Base-by-base conservation (phyloP, 352 stramenopile species). In the Phytophthora sojae region DNA sequence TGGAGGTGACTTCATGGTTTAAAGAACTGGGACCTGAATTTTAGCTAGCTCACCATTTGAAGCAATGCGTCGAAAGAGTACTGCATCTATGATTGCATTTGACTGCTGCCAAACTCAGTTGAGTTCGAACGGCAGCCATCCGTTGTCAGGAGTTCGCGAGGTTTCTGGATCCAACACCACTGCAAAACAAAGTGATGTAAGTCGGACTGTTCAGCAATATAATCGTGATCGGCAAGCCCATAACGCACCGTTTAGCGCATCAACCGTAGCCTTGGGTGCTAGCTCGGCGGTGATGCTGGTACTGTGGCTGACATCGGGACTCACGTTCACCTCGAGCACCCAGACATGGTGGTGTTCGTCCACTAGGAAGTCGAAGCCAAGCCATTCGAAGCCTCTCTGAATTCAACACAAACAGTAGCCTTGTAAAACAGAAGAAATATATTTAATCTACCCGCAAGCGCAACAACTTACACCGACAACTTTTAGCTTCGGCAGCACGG, bases 241-340 rank as follows among this genome's bases (percentile, higher is more conserved):
- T n/a, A 53, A 51, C 73, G 47, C 78, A 93, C 87, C 30, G 29
- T 88, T 75, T 0, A 95, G 64, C 0, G 80, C 61, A 14, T 91
- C 81, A 25, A 39, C 49, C 2, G 86, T 94, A 6, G 88, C 86
- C 37, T 67, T 63, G 6, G 88, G 78, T 23, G 85, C 88, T 8
- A 95, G 50, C 5, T 75, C 63, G 15, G 76, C 77, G 0, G 85
- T 94, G 26, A 93, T 71, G 5, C 26, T 23, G 0, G 86, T 93
- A 61, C 87, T 95, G 64, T 94, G 87, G 69, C 87, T 96, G 9
- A 96, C 80, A 61, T 97, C 91, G 0, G 91, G 91, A 68, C 87
- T 96, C 6, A 97, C 88, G 61, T 97, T 97, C 17, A 96, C 91
- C 52, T 97, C 91, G 2, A 97, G 73, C 6, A 97, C 76, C 88